Evolutionary conservation across 345 rosid genomes (phyloP), one percentile per base, ranked within the genome.

Genomic region (Eucalyptus erythrocorys): DNA sequence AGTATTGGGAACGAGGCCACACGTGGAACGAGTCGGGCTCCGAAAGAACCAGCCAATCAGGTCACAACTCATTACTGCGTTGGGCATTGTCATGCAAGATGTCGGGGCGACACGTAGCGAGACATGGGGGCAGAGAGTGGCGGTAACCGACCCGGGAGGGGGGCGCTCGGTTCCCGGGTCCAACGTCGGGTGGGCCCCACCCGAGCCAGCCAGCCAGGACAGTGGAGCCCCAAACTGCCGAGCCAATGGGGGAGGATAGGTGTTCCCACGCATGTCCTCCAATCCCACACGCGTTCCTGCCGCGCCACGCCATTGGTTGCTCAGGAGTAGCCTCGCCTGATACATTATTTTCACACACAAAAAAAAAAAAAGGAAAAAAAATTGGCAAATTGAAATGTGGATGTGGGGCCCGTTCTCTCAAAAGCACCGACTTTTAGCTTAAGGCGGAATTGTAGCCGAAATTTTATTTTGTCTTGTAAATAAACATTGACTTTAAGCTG

Each of bases 221-320:
- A 16, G 26, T 24, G 57, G n/a, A 12, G 15, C 68, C 68, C 45
- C 45, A 1, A 21, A 40, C 47, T 27, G 47, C 30, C 8, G 82
- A 76, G 13, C 45, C 82, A 76, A 76, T 76, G 45, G 45, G 82
- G 45, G 26, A 15, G 82, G 95, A 94, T 95, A 94, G 96, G 96
- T 97, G 97, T 95, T 91, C 90, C 90, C 98, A 93, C 96, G 99
- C 99, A 95, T 95, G 97, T 93, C 89, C 89, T 92, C 94, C 91
- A 87, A 86, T 50, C 45, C 89, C 94, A 94, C 98, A 95, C 97
- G 95, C 95, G 98, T 93, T 94, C 48, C 76, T 47, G 61, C 66
- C 90, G 66, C 32, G 26, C 16, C 47, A 30, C 49, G 50, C 32
- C 64, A 76, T 85, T 37, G 34, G 27, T 1, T 40, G 86, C 48